These are phyloP conservation scores for Lactifluus volemus DNA, from an alignment of 768 basidiomycete species.

Conservation along the genomic window DNA sequence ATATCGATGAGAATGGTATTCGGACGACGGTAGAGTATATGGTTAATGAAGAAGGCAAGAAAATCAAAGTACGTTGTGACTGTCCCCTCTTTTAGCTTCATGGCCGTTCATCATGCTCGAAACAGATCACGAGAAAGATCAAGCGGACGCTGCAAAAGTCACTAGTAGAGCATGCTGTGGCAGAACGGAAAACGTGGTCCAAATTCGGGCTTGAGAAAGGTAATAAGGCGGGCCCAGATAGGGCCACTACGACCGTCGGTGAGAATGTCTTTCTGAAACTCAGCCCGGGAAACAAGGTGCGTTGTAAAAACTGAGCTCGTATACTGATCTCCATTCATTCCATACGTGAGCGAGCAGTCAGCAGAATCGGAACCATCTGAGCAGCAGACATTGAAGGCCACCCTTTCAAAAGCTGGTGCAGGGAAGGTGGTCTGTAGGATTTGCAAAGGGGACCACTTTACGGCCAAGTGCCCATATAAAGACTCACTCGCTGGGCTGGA, in stretches of 20 bases:
- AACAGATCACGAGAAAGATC: constrained; percentile 76
- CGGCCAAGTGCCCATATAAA: constrained; percentile 97
- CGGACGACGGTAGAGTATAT: constrained; percentile 8
- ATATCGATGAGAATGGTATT: constrained; percentile 69
- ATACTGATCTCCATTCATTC: neutral
- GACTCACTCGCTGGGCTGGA: constrained; percentile 79
- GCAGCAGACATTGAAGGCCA: constrained; percentile 57
- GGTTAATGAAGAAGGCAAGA: constrained; percentile 88
- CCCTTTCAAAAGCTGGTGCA: constrained; percentile 62
- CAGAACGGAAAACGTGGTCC: constrained; percentile 86
- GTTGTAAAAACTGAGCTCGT: neutral
- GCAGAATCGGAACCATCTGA: constrained; percentile 58
- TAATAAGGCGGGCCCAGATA: constrained; percentile 80
- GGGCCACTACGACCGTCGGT: constrained; percentile 89
- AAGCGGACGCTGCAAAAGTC: constrained; percentile 83
- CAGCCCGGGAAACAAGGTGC: constrained; percentile 15
- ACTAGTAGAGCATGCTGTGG: constrained; percentile 88
- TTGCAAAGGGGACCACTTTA: constrained; percentile 97
- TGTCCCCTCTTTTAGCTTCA: neutral
- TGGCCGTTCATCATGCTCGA: neutral
- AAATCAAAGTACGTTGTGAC: constrained; percentile 66
- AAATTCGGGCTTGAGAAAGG: constrained; percentile 93
- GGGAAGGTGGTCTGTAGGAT: constrained; percentile 89
- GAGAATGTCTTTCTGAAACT: constrained; percentile 61
- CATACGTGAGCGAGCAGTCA: constrained; percentile 29